Percentiles rank a stretch among this genome's conserved stretches.
These are phyloP conservation scores for Phtheirospermum japonicum DNA, from an alignment of 257 asterid genomes.

Conservation along the genomic window DNA sequence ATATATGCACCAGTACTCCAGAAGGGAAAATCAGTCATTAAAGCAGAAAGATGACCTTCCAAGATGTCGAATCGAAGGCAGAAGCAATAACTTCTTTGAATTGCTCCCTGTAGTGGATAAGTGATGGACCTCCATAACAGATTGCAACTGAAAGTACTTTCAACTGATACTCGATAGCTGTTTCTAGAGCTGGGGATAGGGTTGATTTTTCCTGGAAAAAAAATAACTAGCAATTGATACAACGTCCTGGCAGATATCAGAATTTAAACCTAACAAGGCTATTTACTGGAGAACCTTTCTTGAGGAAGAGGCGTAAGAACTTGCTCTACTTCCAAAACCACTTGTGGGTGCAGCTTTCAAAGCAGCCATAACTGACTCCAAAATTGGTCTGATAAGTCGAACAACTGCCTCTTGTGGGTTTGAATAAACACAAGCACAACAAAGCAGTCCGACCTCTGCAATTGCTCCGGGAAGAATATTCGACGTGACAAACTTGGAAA, in stretches of 20 bases:
- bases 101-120: constrained; percentile 65
- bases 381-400: constrained; percentile 79
- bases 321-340: constrained; percentile 69
- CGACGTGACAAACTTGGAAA: constrained; percentile 81
- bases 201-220: constrained; percentile 62
- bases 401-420: constrained; percentile 84
- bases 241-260: constrained; percentile 18
- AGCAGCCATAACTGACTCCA: constrained; percentile 68
- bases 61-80: constrained; percentile 91
- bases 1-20: constrained; percentile 14
- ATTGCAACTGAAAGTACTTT: constrained; percentile 90
- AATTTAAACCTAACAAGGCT: constrained; percentile 28
- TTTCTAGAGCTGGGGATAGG: constrained; percentile 91
- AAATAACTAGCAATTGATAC: constrained; percentile 27
- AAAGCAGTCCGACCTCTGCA: constrained; percentile 95
- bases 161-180: constrained; percentile 82
- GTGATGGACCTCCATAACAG: constrained; percentile 89
- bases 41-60: constrained; percentile 74
- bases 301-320: constrained; percentile 41
- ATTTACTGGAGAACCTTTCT: constrained; percentile 64
- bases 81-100: constrained; percentile 78
- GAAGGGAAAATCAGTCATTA: constrained; percentile 15
- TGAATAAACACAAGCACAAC: constrained; percentile 96
- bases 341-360: constrained; percentile 72
- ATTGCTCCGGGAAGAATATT: constrained; percentile 99